A percentile compares a stretch with the other conserved stretches of the same genome.
These are phyloP conservation scores for Phytophthora hibernalis DNA, from an alignment of 352 stramenopile species.

Conservation along the genomic window DNA sequence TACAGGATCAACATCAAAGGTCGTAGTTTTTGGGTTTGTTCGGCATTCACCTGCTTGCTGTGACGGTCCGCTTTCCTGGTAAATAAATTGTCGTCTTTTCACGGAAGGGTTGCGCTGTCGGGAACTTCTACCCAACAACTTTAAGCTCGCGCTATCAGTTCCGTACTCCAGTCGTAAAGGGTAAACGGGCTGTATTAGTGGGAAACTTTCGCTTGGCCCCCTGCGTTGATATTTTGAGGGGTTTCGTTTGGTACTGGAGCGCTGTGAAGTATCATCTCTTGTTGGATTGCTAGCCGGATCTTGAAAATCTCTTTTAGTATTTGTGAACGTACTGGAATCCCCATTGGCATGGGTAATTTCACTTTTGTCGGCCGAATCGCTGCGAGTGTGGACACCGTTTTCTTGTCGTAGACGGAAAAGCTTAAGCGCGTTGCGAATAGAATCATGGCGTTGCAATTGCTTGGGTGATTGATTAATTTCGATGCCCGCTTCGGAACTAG, in stretches of 20 bases:
- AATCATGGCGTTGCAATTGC: constrained; percentile 28
- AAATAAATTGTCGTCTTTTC: constrained; percentile 29
- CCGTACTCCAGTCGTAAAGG: constrained; percentile 33
- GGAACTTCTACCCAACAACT: constrained; percentile 26
- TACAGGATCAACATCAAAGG: neutral
- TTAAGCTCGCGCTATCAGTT: constrained; percentile 26
- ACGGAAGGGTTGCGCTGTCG: constrained; percentile 25
- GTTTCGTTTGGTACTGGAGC: constrained; percentile 3
- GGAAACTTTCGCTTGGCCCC: neutral
- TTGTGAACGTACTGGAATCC: too few species aligned
- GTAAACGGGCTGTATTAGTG: constrained; percentile 21
- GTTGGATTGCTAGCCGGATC: neutral
- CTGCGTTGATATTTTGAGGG: constrained; percentile 4
- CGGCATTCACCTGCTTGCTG: neutral
- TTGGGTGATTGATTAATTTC: neutral
- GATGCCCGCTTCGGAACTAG: neutral
- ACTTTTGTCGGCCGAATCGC: constrained; percentile 7
- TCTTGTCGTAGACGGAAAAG: constrained; percentile 61
- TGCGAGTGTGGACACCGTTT: neutral
- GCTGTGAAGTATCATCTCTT: neutral
- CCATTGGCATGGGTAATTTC: neutral
- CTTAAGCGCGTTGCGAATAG: constrained; percentile 61
- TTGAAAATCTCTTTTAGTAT: neutral
- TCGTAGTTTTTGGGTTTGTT: neutral
- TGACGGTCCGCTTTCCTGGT: constrained; percentile 1